Evolutionary conservation across 2,329 filamentous ascomycete species (phyloP).

Genomic region (Penicillium sp.): DNA sequence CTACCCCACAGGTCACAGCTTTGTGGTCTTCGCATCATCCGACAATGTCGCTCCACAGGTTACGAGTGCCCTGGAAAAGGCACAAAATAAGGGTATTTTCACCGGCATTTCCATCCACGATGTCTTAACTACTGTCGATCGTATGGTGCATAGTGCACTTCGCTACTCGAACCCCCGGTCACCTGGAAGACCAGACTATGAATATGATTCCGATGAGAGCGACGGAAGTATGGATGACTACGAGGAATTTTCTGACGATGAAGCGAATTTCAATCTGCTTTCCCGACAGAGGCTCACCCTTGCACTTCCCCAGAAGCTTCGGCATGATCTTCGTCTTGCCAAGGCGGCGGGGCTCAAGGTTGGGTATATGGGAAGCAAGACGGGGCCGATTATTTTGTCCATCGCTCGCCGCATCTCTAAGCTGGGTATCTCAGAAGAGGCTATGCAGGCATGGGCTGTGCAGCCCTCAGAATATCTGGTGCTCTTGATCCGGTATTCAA

Average conservation of each 20-base stretch:
- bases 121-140: conserved; percentile 51
- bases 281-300: not conserved
- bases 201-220: conserved; percentile 18
- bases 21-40: conserved; percentile 48
- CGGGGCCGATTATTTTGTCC: conserved; percentile 57
- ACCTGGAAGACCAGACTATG: conserved; percentile 6
- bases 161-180: not conserved
- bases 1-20: conserved; percentile 59
- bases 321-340: conserved; percentile 61
- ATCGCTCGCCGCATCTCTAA: conserved; percentile 70
- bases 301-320: conserved; percentile 43
- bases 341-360: conserved; percentile 70
- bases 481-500: conserved; percentile 66
- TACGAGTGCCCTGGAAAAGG: conserved; percentile 42
- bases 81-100: conserved; percentile 31
- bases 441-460: conserved; percentile 75
- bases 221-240: conserved; percentile 18
- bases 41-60: conserved; percentile 34
- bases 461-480: conserved; percentile 68
- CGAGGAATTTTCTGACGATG: conserved; percentile 36
- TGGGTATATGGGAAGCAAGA: conserved; percentile 59
- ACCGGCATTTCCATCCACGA: conserved; percentile 49
- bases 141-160: conserved; percentile 32
- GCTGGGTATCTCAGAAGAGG: conserved; percentile 72
- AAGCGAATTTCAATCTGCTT: conserved; percentile 4